Percentiles rank a stretch among this genome's conserved stretches.
Evolutionary conservation across 345 rosid genomes (phyloP).

Genomic region (Geranium brycei): DNA sequence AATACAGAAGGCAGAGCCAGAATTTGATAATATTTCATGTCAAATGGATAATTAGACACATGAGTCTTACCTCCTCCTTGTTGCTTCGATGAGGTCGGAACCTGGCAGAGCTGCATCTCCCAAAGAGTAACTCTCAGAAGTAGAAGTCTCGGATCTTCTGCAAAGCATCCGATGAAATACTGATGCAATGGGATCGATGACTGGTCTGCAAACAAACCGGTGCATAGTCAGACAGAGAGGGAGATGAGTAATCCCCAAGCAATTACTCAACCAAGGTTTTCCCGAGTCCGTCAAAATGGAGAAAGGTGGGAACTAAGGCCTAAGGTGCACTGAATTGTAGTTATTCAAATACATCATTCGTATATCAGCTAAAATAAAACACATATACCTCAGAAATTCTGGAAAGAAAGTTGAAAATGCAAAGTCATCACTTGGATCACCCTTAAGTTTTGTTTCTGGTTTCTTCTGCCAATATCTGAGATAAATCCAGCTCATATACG

Average conservation of each 20-base stretch:
- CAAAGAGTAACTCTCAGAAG: conserved; percentile 35
- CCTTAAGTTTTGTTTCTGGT: conserved; percentile 78
- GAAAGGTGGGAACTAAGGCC: no score
- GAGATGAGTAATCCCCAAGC: background rate
- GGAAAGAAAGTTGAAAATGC: conserved; percentile 93
- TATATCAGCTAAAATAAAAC: background rate
- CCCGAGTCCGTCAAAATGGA: no score
- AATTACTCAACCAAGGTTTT: background rate
- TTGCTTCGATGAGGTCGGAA: conserved; percentile 86
- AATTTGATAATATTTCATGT: background rate
- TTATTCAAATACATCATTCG: background rate
- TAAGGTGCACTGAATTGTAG: background rate
- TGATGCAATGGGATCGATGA: conserved; percentile 68
- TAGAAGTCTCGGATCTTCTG: conserved; percentile 50
- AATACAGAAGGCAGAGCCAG: background rate
- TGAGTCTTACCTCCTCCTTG: conserved; percentile 70
- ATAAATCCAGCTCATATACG: conserved; percentile 86
- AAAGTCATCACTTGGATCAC: conserved; percentile 93
- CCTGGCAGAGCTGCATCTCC: conserved; percentile 72
- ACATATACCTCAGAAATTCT: conserved; percentile 55
- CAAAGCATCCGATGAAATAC: conserved; percentile 75
- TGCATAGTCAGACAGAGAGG: background rate
- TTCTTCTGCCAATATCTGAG: conserved; percentile 77
- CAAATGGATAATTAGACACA: background rate
- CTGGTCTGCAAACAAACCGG: conserved; percentile 38